Evolutionary conservation across 345 rosid genomes (phyloP), one percentile per base, ranked within the genome.

Genomic region (Dipteronia sinensis): DNA sequence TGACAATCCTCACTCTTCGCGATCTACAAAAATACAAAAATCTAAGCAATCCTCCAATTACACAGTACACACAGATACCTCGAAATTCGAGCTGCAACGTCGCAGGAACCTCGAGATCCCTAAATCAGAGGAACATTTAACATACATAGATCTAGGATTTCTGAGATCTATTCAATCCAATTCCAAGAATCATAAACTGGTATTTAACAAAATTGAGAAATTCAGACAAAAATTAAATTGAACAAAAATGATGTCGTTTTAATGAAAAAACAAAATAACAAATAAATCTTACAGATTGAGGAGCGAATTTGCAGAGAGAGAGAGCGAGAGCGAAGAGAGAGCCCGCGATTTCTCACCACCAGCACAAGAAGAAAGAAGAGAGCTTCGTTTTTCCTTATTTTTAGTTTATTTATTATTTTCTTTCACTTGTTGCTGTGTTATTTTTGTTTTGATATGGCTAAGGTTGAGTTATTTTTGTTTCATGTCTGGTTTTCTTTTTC

Each of bases 91-190:
- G 89, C 89, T 81, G n/a, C n/a, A n/a, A n/a, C n/a, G n/a, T n/a
- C n/a, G 76, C 53, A 73, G 62, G 56, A 61, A 76, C 82, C 73
- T 67, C 85, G 71, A 85, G 90, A 91, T 87, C 93, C 76, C 86
- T 68, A 71, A 88, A 83, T 83, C 87, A 69, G 61, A 73, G 22
- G 31, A 23, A 51, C 11, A 65, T 16, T n/a, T 6, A 49, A 27
- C 56, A 58, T 12, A 67, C 65, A 80, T 67, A 88, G 91, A 89
- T 91, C 90, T 84, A 82, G 85, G 83, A n/a, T 61, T 83, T 81
- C 61, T 67, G 56, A 77, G 65, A 80, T 72, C 78, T 79, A 67
- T 16, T 72, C 75, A 70, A 66, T 75, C 71, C 79, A 72, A 63
- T 73, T 73, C 79, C 29, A 79, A 74, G n/a, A 73, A 77, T 58